Evolutionary conservation across 306 rosid species (phyloP).

Genomic region (Pueraria montana): DNA sequence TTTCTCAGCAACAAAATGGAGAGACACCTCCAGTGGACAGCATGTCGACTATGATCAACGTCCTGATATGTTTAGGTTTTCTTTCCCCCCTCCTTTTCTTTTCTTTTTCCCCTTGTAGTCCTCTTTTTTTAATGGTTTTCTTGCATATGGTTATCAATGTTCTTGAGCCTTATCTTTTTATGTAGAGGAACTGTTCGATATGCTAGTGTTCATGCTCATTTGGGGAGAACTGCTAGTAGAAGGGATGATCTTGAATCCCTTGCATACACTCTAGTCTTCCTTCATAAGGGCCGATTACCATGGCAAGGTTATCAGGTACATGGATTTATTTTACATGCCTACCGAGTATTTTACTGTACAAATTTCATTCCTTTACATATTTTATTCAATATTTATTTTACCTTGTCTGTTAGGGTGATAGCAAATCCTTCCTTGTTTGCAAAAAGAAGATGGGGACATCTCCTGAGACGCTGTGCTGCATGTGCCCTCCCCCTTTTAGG

Average conservation of each 20-base stretch:
- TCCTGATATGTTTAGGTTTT: constrained; percentile 95
- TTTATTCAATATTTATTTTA: neutral
- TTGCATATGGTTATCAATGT: constrained; percentile 14
- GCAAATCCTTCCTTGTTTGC: constrained; percentile 94
- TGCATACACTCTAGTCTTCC: constrained; percentile 94
- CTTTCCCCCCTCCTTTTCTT: neutral
- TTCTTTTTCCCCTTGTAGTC: neutral
- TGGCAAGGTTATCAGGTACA: constrained; percentile 98
- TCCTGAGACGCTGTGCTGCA: constrained; percentile 93
- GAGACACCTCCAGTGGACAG: constrained; percentile 75
- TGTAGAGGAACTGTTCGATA: constrained; percentile 94
- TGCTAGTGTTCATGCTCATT: constrained; percentile 97
- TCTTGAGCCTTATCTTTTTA: constrained; percentile 6
- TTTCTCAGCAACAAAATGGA: constrained; percentile 91
- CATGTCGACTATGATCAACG: constrained; percentile 98
- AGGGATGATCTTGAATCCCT: constrained; percentile 98
- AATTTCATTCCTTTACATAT: constrained; percentile 11
- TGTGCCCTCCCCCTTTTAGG: constrained; percentile 87
- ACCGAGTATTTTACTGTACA: constrained; percentile 18
- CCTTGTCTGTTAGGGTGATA: constrained; percentile 71
- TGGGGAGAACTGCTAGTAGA: constrained; percentile 99
- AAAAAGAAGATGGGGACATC: constrained; percentile 97
- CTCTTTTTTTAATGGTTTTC: constrained; percentile 36
- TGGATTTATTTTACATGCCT: constrained; percentile 30
- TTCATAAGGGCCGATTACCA: constrained; percentile 90